A percentile compares a stretch with the other conserved stretches of the same genome.
Conservation (phyloP, 352 stramenopile genomes). For the Pseudoperonospora humuli region DNA sequence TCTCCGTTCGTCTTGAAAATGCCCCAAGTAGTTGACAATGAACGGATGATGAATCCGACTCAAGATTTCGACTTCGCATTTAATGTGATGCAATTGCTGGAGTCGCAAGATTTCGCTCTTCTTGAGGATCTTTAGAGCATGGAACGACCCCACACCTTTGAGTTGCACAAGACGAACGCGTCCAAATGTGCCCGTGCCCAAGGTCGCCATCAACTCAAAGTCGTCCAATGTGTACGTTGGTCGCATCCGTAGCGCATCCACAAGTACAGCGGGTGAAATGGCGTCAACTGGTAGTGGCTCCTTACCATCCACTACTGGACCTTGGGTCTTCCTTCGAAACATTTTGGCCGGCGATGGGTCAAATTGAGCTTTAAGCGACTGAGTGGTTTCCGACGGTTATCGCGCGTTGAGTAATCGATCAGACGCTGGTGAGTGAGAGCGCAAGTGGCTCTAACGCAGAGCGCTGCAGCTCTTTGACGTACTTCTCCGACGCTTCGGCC, state of each 20-base stretch:
- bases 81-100: constrained; percentile 88
- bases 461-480: neutral
- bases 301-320: constrained; percentile 22
- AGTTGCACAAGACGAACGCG: constrained; percentile 79
- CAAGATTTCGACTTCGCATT: constrained; percentile 88
- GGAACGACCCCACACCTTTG: constrained; percentile 46
- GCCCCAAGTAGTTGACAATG: constrained; percentile 80
- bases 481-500: constrained; percentile 27
- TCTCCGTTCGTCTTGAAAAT: constrained; percentile 87
- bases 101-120: constrained; percentile 87
- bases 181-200: constrained; percentile 86
- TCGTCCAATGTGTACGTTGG: constrained; percentile 46
- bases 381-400: constrained; percentile 13
- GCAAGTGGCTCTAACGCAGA: constrained; percentile 11
- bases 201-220: constrained; percentile 72
- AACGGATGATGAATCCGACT: constrained; percentile 84
- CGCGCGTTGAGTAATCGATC: neutral
- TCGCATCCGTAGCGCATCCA: constrained; percentile 21
- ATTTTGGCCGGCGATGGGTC: constrained; percentile 5
- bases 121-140: constrained; percentile 90
- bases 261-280: constrained; percentile 41
- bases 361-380: neutral
- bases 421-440: constrained; percentile 10
- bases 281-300: constrained; percentile 41
- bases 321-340: constrained; percentile 35